phyloP scores from a whole-genome alignment of 1,284 basidiomycete species.

The Trichosporon ovoides region DNA sequence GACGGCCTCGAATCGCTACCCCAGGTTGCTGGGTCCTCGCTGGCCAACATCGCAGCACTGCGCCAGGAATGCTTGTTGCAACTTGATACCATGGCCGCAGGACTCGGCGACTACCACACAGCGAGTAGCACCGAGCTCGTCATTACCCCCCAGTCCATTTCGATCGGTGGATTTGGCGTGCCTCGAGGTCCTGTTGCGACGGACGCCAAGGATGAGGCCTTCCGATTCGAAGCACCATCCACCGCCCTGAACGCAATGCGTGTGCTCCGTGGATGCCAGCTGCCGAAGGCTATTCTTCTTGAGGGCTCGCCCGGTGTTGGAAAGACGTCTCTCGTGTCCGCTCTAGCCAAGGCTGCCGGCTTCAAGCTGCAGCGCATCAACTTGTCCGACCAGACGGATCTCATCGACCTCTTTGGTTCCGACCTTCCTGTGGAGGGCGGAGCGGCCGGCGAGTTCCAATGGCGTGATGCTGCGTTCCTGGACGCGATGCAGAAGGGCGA shows the following conservation, averaged over 20 bases:
- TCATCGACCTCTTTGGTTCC: slow-evolving; percentile 93
- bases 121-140: slow-evolving; percentile 17
- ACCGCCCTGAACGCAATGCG: slow-evolving; percentile 84
- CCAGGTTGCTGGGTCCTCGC: slow-evolving; percentile 53
- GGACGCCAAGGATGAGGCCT: slow-evolving; percentile 44
- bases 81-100: slow-evolving; percentile 26
- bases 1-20: slow-evolving; percentile 76
- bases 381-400: slow-evolving; percentile 95
- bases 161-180: slow-evolving; percentile 73
- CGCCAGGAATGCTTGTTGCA: slow-evolving; percentile 39
- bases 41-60: slow-evolving; percentile 30
- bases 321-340: slow-evolving; percentile 89
- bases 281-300: slow-evolving; percentile 85
- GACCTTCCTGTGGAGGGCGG: slow-evolving; percentile 94
- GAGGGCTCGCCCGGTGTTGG: slow-evolving; percentile 99
- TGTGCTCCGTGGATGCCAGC: slow-evolving; percentile 82
- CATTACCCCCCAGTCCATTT: slow-evolving; percentile 46
- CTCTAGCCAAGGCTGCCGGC: slow-evolving; percentile 75
- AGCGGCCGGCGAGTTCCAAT: slow-evolving; percentile 84
- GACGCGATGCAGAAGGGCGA: slow-evolving; percentile 85
- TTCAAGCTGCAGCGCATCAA: slow-evolving; percentile 91
- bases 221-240: slow-evolving; percentile 85
- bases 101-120: slow-evolving; percentile 18
- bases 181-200: slow-evolving; percentile 55
- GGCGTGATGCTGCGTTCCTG: slow-evolving; percentile 96